Evolutionary conservation across 139 green algal species (phyloP).

Genomic region (Trebouxia sp.): DNA sequence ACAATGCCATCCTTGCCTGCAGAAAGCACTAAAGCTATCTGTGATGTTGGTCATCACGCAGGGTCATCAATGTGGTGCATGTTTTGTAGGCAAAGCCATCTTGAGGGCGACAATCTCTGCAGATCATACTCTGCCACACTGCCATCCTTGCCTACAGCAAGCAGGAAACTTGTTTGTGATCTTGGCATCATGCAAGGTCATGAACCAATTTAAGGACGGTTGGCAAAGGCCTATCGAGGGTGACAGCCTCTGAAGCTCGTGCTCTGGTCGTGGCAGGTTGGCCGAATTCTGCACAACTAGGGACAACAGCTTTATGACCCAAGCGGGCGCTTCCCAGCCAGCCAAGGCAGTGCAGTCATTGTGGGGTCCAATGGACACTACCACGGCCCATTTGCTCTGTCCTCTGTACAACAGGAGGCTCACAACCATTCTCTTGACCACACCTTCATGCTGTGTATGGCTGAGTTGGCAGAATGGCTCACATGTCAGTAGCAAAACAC

Average conservation of each 20-base stretch:
- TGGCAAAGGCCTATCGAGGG: constrained; percentile 46
- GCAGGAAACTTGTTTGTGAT: background rate
- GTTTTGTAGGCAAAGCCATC: constrained; percentile 42
- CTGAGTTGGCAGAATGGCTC: too few relatives aligned
- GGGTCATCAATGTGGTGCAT: constrained; percentile 6
- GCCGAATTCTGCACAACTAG: constrained; percentile 39
- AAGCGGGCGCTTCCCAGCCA: too few relatives aligned
- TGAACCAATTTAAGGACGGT: constrained; percentile 1
- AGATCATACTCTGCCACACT: constrained; percentile 73
- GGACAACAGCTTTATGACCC: constrained; percentile 51
- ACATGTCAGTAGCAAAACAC: too few relatives aligned
- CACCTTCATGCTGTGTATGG: too few relatives aligned
- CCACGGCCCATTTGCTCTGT: background rate
- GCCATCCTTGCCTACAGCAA: too few relatives aligned
- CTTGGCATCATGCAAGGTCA: constrained; percentile 5
- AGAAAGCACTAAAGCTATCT: background rate
- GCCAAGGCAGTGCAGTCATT: background rate
- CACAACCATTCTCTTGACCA: background rate
- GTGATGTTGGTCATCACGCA: background rate
- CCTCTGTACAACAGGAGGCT: background rate
- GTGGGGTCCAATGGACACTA: background rate
- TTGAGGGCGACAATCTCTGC: constrained; percentile 28
- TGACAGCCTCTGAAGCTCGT: constrained; percentile 51
- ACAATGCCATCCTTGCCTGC: constrained; percentile 52
- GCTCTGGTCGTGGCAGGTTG: too few relatives aligned